Conservation (phyloP, 306 rosid species). For the Vigna unguiculata region DNA sequence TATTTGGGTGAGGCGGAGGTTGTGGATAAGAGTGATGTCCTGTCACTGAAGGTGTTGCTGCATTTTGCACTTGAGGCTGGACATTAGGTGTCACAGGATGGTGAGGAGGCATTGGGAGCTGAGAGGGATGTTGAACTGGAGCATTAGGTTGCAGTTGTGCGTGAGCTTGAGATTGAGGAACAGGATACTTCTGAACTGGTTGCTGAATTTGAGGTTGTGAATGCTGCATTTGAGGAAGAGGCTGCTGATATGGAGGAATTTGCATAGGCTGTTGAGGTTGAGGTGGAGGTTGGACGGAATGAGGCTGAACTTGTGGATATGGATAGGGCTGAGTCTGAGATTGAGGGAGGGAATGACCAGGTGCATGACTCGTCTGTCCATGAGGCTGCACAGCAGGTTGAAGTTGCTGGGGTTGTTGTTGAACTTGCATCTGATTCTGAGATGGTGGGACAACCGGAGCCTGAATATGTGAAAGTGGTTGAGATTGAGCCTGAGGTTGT, state of each 20-base stretch:
- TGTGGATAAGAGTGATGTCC: conserved; percentile 80
- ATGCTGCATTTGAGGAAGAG: conserved; percentile 65
- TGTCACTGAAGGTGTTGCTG: conserved; percentile 65
- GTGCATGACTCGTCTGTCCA: conserved; percentile 64
- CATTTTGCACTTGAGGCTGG: conserved; percentile 66
- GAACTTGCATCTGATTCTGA: conserved; percentile 73
- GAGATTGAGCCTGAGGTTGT: conserved; percentile 59
- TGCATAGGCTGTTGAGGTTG: conserved; percentile 63
- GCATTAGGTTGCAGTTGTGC: conserved; percentile 64
- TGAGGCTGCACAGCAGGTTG: conserved; percentile 63
- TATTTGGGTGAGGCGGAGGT: conserved; percentile 65
- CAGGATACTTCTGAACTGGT: conserved; percentile 65
- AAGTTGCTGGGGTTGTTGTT: conserved; percentile 70
- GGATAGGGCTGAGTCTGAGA: conserved; percentile 58
- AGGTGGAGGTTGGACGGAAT: conserved; percentile 59
- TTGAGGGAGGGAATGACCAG: conserved; percentile 55
- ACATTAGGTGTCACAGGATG: conserved; percentile 55
- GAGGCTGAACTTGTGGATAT: conserved; percentile 55
- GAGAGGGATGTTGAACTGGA: conserved; percentile 59
- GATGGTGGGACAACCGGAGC: conserved; percentile 51
- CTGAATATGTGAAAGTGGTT: conserved; percentile 54
- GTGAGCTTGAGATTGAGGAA: conserved; percentile 64
- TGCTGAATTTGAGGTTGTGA: conserved; percentile 69
- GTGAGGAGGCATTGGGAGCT: conserved; percentile 58
- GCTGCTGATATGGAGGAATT: conserved; percentile 78